These are phyloP conservation scores for Gaertneriomyces semiglobifer DNA, from an alignment of 192 early-diverging fungal genomes.

Conservation along the genomic window DNA sequence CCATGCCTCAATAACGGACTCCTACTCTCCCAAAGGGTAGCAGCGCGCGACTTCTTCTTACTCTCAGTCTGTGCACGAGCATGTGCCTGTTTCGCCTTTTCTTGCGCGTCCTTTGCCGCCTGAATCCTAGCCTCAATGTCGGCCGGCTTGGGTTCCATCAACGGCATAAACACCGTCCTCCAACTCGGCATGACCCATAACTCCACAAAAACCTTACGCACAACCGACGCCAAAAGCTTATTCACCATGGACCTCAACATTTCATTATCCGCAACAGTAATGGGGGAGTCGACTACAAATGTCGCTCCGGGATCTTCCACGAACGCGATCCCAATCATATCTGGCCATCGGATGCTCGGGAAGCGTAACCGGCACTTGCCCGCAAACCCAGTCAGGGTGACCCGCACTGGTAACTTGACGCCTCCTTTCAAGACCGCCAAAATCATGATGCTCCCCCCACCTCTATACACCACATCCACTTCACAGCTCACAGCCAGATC, in stretches of 20 bases:
- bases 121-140: conserved; percentile 18
- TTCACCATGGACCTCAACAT: conserved; percentile 46
- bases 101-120: conserved; percentile 11
- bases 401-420: conserved; percentile 43
- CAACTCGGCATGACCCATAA: conserved; percentile 56
- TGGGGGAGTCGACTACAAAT: conserved; percentile 48
- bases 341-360: conserved; percentile 43
- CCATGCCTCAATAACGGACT: conserved; percentile 17
- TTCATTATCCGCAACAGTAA: conserved; percentile 51
- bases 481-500: conserved; percentile 54
- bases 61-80: not conserved
- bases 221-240: conserved; percentile 39
- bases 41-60: conserved; percentile 9
- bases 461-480: conserved; percentile 45
- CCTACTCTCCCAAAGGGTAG: conserved; percentile 31
- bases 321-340: conserved; percentile 52
- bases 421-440: conserved; percentile 43
- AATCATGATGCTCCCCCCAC: conserved; percentile 49
- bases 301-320: conserved; percentile 52
- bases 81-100: too few relatives aligned
- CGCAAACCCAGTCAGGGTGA: conserved; percentile 36
- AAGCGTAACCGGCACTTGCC: conserved; percentile 47
- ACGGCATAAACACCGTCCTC: conserved; percentile 51
- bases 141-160: conserved; percentile 47
- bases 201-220: conserved; percentile 51